Evolutionary conservation across 2,329 filamentous ascomycete species (phyloP).

Genomic region (Daldinia sp.): DNA sequence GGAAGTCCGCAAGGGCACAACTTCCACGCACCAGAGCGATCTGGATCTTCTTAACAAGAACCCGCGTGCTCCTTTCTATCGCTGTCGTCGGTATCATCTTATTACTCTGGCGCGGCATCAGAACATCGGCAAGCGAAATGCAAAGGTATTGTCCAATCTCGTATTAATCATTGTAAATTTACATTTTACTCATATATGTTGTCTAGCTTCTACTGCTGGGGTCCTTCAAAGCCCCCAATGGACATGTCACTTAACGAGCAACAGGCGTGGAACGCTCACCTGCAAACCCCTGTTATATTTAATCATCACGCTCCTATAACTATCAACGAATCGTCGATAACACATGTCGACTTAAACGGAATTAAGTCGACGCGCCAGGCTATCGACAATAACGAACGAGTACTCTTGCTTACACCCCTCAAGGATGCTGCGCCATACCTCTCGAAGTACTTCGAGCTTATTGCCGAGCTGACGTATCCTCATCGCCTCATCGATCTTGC

Average conservation of each 20-base stretch:
- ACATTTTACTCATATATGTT: slow-evolving; percentile 33
- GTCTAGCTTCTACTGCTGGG: slow-evolving; percentile 93
- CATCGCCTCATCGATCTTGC: slow-evolving; percentile 94
- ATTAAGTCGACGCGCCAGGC: slow-evolving; percentile 84
- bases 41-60: slow-evolving; percentile 74
- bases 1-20: slow-evolving; percentile 86
- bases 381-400: slow-evolving; percentile 79
- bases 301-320: slow-evolving; percentile 91
- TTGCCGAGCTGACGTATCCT: slow-evolving; percentile 89
- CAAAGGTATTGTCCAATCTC: slow-evolving; percentile 71
- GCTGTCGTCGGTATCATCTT: slow-evolving; percentile 75
- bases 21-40: slow-evolving; percentile 80
- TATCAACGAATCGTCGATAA: slow-evolving; percentile 82
- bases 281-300: slow-evolving; percentile 93
- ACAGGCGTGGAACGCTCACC: slow-evolving; percentile 85
- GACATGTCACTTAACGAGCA: slow-evolving; percentile 93
- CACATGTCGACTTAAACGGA: slow-evolving; percentile 83
- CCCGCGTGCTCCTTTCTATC: slow-evolving; percentile 78
- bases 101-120: slow-evolving; percentile 88
- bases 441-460: slow-evolving; percentile 90
- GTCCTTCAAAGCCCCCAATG: slow-evolving; percentile 93
- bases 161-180: slow-evolving; percentile 8
- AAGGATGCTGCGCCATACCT: slow-evolving; percentile 87
- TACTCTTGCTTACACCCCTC: slow-evolving; percentile 91
- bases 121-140: slow-evolving; percentile 83